Conservation (phyloP, 306 rosid species). For the Lathyrus aphaca region DNA sequence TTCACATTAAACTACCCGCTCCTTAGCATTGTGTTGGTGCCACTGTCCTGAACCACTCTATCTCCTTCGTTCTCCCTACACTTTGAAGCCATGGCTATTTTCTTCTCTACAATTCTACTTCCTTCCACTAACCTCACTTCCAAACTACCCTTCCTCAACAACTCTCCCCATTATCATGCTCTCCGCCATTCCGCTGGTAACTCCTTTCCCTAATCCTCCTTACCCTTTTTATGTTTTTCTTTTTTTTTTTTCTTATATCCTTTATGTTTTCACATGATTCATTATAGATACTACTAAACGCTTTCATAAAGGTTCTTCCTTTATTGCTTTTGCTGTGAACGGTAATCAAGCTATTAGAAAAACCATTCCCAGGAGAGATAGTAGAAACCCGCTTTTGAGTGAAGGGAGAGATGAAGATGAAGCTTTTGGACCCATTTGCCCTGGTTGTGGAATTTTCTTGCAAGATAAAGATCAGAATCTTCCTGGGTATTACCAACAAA, state of each 20-base stretch:
- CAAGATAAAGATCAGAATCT: conserved; percentile 74
- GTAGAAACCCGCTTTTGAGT: conserved; percentile 62
- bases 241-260: conserved; percentile 1
- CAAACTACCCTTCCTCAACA: conserved; percentile 48
- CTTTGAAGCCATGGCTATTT: conserved; percentile 50
- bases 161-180: conserved; percentile 28
- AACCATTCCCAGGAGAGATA: conserved; percentile 39
- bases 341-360: conserved; percentile 42
- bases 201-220: conserved; percentile 18
- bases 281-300: conserved; percentile 36
- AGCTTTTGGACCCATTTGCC: conserved; percentile 69
- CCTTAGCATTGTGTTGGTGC: no score
- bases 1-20: no score
- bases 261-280: conserved; percentile 36
- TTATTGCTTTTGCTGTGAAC: conserved; percentile 49
- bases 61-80: background rate
- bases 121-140: conserved; percentile 50
- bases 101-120: conserved; percentile 45
- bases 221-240: conserved; percentile 7
- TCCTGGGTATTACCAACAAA: conserved; percentile 72
- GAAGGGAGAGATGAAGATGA: conserved; percentile 96
- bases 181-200: conserved; percentile 51
- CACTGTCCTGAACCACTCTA: background rate
- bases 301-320: conserved; percentile 33
- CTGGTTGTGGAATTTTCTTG: conserved; percentile 97